Evolutionary conservation across 495 filamentous ascomycete species (phyloP).

Genomic region (Talaromyces thailandensis): DNA sequence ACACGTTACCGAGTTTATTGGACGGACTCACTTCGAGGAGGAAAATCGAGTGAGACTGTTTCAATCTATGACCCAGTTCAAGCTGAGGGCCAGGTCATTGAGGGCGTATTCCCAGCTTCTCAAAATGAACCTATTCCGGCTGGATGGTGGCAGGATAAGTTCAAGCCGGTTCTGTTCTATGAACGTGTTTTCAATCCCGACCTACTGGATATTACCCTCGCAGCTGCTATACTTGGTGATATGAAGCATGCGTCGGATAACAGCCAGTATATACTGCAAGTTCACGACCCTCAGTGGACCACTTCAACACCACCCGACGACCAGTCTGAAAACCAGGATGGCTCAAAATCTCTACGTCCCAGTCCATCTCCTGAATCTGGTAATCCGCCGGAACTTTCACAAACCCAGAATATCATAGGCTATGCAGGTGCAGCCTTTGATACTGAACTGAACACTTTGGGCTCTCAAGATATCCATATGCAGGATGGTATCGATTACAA

Average conservation of each 20-base stretch:
- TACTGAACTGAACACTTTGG: neutral
- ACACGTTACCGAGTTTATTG: slow-evolving; percentile 25
- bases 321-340: neutral
- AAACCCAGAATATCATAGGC: neutral
- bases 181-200: slow-evolving; percentile 25
- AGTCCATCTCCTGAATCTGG: neutral
- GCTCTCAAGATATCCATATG: neutral
- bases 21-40: slow-evolving; percentile 21
- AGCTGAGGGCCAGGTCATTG: slow-evolving; percentile 17
- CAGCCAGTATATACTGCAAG: neutral
- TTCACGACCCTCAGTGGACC: neutral
- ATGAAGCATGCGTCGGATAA: neutral
- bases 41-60: slow-evolving; percentile 10
- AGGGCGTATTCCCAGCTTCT: slow-evolving; percentile 10
- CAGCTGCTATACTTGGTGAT: neutral
- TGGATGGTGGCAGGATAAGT: slow-evolving; percentile 12
- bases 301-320: neutral
- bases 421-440: neutral
- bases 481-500: neutral
- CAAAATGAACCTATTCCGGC: slow-evolving; percentile 12
- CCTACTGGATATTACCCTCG: neutral
- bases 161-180: slow-evolving; percentile 24
- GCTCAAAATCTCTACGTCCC: neutral
- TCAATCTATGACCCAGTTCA: slow-evolving; percentile 22
- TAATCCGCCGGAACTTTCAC: neutral